phyloP scores from a whole-genome alignment of 306 rosid species.

The Alnus rubra region DNA sequence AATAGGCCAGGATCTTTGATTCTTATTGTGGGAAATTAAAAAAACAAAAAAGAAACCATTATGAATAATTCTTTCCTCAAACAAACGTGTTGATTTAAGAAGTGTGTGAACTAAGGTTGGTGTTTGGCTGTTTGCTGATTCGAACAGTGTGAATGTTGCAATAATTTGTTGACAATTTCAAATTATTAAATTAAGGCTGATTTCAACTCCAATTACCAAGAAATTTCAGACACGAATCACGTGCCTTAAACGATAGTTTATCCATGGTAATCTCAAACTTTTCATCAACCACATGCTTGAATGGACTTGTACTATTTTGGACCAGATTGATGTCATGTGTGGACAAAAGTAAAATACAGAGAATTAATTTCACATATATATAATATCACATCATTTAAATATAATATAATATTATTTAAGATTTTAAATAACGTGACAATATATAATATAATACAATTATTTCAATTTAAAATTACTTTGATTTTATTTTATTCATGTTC shows the following conservation, averaged over 20 bases:
- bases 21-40: not conserved
- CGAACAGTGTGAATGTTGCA: not conserved
- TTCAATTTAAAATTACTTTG: not conserved
- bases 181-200: too few species aligned
- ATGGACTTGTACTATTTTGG: not conserved
- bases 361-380: too few species aligned
- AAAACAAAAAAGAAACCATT: not conserved
- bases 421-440: too few species aligned
- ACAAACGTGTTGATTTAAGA: not conserved
- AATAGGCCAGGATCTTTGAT: not conserved
- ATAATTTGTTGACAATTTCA: not conserved
- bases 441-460: too few species aligned
- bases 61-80: not conserved
- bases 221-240: not conserved
- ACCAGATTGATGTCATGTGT: too few species aligned
- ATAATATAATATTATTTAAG: too few species aligned
- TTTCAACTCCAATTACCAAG: not conserved
- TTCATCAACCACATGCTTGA: not conserved
- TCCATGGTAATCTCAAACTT: not conserved
- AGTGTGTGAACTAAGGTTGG: not conserved
- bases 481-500: too few species aligned
- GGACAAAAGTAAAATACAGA: too few species aligned
- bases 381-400: too few species aligned
- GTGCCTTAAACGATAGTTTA: not conserved
- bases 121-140: not conserved